Conservation (phyloP, 257 asterid genomes). For the Echites panduratus region DNA sequence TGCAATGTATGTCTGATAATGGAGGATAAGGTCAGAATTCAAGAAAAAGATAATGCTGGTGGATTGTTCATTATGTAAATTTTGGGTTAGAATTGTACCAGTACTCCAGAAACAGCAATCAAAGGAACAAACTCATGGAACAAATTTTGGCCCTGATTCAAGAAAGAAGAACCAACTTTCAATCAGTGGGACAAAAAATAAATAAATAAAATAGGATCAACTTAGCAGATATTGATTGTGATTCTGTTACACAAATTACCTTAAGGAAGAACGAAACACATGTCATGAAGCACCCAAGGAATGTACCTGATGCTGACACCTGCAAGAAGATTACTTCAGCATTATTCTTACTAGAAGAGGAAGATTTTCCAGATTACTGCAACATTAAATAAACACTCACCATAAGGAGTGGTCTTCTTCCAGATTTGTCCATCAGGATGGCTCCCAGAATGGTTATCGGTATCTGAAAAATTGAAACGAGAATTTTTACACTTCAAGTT, state of each 20-base stretch:
- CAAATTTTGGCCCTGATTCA: constrained; percentile 46
- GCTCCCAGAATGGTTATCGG: constrained; percentile 73
- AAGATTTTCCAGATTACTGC: neutral
- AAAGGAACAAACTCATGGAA: constrained; percentile 41
- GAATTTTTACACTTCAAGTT: constrained; percentile 1
- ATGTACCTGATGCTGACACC: constrained; percentile 76
- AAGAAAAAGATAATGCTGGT: neutral
- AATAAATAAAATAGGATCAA: too few species aligned
- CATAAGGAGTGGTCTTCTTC: constrained; percentile 74
- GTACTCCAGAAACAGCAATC: constrained; percentile 68
- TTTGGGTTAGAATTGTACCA: constrained; percentile 33
- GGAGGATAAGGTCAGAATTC: neutral
- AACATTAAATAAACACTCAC: constrained; percentile 21
- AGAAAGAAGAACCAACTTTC: neutral
- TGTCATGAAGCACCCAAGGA: constrained; percentile 59
- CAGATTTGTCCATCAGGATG: constrained; percentile 68
- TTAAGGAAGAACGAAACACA: constrained; percentile 65
- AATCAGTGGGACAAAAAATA: neutral
- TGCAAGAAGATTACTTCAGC: constrained; percentile 9
- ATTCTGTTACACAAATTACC: constrained; percentile 30
- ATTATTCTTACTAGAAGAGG: too few species aligned
- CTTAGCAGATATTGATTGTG: neutral
- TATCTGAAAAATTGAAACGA: constrained; percentile 32
- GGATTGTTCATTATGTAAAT: neutral
- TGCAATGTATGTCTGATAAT: constrained; percentile 53